Percentiles rank a stretch among this genome's conserved stretches.
phyloP scores from a whole-genome alignment of 2,329 filamentous ascomycete genomes.

The Penicillium sclerotigenum region DNA sequence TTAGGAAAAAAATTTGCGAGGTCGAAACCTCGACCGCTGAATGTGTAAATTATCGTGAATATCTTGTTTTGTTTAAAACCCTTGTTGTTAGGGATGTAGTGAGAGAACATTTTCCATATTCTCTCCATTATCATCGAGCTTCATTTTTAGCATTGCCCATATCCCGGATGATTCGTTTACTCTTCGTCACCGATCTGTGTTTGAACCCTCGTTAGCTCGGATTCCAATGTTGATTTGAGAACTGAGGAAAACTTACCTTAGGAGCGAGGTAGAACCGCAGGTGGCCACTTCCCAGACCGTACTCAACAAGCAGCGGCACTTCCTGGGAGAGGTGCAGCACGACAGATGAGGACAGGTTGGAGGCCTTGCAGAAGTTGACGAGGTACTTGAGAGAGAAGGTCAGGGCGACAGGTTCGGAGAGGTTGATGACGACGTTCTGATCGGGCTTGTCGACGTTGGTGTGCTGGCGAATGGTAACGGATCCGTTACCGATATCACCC shows the following conservation, averaged over 20 bases:
- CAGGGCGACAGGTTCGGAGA: conserved; percentile 86
- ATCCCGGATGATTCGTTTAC: conserved; percentile 27
- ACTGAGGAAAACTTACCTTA: conserved; percentile 87
- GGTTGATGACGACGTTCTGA: conserved; percentile 80
- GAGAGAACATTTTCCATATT: conserved; percentile 31
- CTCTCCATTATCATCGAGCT: conserved; percentile 31
- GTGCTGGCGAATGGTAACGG: conserved; percentile 86
- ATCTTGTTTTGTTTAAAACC: conserved; percentile 19
- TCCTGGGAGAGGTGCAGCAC: conserved; percentile 94
- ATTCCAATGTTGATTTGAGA: background rate
- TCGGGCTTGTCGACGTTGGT: conserved; percentile 85
- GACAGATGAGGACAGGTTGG: conserved; percentile 74
- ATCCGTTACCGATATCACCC: conserved; percentile 93
- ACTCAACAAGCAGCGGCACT: conserved; percentile 94
- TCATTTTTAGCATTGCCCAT: conserved; percentile 24
- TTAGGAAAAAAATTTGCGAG: conserved; percentile 6
- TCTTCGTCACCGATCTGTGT: conserved; percentile 62
- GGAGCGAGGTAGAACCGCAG: conserved; percentile 96
- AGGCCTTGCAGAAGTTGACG: conserved; percentile 99
- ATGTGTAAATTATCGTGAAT: conserved; percentile 24
- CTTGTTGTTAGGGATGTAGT: conserved; percentile 15
- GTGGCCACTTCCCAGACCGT: conserved; percentile 78
- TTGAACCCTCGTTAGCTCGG: background rate
- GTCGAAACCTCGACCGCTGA: conserved; percentile 12
- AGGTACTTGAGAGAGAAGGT: conserved; percentile 99